These are phyloP conservation scores for Parathielavia hyrcaniae DNA, from an alignment of 495 filamentous ascomycete genomes.

Conservation along the genomic window DNA sequence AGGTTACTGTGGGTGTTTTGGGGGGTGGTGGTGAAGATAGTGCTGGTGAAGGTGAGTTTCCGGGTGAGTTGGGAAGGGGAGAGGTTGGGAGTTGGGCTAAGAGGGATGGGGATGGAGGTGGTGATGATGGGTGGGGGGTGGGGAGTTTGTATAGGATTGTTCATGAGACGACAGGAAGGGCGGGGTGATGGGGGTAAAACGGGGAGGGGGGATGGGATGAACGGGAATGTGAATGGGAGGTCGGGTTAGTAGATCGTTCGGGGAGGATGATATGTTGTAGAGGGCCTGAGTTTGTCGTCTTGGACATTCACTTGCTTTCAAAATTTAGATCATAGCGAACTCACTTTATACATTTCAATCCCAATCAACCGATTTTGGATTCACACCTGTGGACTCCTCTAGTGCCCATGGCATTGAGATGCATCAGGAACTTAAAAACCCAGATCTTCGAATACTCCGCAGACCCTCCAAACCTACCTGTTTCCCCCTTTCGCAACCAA, in stretches of 20 bases:
- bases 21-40: constrained; percentile 12
- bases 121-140: neutral
- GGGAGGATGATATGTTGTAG: neutral
- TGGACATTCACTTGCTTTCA: too few species aligned
- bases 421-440: neutral
- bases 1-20: constrained; percentile 36
- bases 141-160: neutral
- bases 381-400: too few species aligned
- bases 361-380: too few species aligned
- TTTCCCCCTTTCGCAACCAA: too few species aligned
- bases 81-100: neutral
- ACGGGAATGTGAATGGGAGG: neutral
- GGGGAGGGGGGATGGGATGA: neutral
- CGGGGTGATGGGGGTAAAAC: neutral
- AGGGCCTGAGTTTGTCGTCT: neutral
- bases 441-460: too few species aligned
- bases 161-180: too few species aligned
- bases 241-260: neutral
- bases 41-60: constrained; percentile 7
- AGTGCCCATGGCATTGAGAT: too few species aligned
- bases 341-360: too few species aligned
- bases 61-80: constrained; percentile 6
- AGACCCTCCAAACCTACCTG: too few species aligned
- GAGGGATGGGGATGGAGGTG: neutral
- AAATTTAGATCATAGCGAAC: too few species aligned